Evolutionary conservation across 768 basidiomycete species (phyloP).

Genomic region (Lactarius hengduanensis): DNA sequence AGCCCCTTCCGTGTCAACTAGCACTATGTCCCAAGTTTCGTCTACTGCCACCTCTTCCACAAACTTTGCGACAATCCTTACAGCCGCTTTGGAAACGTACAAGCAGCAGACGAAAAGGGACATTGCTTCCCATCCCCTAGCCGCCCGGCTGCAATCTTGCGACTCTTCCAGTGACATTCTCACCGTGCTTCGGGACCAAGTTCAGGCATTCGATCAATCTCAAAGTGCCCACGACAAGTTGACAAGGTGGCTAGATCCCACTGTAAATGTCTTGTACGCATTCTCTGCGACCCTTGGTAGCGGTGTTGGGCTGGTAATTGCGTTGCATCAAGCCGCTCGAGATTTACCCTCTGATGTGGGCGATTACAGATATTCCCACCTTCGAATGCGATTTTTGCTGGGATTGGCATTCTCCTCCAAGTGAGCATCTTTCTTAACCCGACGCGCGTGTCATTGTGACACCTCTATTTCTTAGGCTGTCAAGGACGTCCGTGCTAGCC

Average conservation of each 20-base stretch:
- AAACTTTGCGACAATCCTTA: background rate
- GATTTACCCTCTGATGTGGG: background rate
- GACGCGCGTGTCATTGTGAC: background rate
- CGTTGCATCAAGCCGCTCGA: background rate
- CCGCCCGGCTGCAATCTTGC: background rate
- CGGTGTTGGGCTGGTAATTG: background rate
- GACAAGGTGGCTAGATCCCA: constrained; percentile 1
- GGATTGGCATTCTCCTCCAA: background rate
- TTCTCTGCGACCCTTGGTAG: background rate
- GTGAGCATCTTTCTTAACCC: background rate
- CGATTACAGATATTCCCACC: background rate
- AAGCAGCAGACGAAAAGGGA: background rate
- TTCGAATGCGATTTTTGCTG: background rate
- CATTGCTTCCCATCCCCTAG: background rate
- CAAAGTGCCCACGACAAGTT: background rate
- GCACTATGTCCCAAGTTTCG: background rate
- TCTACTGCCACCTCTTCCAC: background rate
- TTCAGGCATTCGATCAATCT: background rate
- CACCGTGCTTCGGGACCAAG: background rate
- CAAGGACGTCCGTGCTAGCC: background rate
- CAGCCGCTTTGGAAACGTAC: background rate
- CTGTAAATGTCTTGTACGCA: background rate
- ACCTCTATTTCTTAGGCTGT: background rate
- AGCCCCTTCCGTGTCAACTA: background rate
- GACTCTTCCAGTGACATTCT: background rate